phyloP scores from a whole-genome alignment of 495 filamentous ascomycete genomes.

The Penicillium soppii region DNA sequence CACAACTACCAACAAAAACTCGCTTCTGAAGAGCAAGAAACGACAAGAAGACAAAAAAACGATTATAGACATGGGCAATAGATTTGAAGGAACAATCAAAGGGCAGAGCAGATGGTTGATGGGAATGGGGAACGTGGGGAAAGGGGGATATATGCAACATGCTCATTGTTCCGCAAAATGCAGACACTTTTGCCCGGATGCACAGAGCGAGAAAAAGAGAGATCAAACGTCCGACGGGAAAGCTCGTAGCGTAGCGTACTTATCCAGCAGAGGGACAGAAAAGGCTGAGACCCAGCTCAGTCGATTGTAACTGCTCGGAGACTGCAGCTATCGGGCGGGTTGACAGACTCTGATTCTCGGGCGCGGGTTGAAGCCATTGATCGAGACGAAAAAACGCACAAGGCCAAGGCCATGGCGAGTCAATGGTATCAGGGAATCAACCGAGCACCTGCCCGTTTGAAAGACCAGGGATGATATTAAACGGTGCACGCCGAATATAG shows the following conservation, averaged over 20 bases:
- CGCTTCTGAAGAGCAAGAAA: conserved; percentile 34
- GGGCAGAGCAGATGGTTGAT: conserved; percentile 4
- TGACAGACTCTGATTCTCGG: too few species aligned
- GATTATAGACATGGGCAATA: conserved; percentile 34
- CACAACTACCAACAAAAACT: conserved; percentile 27
- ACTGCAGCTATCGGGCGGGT: background rate
- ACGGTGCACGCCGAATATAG: conserved; percentile 35
- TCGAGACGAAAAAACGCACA: background rate
- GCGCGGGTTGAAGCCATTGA: background rate
- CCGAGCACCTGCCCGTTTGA: conserved; percentile 6
- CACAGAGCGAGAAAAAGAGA: too few species aligned
- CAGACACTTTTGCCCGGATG: conserved; percentile 10
- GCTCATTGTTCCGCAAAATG: conserved; percentile 11
- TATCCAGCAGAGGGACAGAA: conserved; percentile 7
- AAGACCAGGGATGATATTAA: conserved; percentile 39
- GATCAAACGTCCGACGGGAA: too few species aligned
- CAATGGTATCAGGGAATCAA: conserved; percentile 4
- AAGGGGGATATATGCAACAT: conserved; percentile 31
- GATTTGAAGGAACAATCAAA: conserved; percentile 25
- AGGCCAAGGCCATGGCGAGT: background rate
- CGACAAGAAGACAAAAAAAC: conserved; percentile 16
- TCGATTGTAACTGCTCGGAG: background rate
- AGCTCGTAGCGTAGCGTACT: background rate
- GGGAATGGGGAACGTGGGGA: conserved; percentile 9
- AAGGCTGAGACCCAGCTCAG: background rate